Base-by-base conservation (phyloP, 345 rosid species). In the Gossypium thurberi region DNA sequence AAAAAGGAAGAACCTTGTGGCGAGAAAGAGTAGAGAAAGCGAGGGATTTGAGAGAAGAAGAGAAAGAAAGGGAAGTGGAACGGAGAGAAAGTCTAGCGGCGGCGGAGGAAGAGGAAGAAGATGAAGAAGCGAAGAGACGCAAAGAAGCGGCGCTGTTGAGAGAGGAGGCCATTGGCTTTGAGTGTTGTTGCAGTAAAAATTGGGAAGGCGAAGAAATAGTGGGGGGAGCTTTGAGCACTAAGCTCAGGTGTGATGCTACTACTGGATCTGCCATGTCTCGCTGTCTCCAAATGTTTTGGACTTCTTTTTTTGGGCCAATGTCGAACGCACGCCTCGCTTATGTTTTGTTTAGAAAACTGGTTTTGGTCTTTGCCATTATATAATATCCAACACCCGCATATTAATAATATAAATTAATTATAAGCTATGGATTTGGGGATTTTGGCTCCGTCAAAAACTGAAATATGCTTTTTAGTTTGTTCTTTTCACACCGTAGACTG, bases 1-100 rank as follows among this genome's bases (percentile, higher is more conserved):
- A 26, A 59, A 37, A 26, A 59, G 44, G 71, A 2, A 40, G 65
- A 46, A 90, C 95, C 93, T 83, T 92, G 76, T 17, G 12, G 11
- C 74, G 46, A 63, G 90, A 75, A 46, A 86, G 85, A 71, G 94
- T 84, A 65, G 89, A 71, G 51, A 87, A 84, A 10, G 82, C 77
- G 85, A 84, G 77, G 84, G 86, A 79, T 53, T 77, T 82, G 81
- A 87, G 82, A 75, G 91, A 80, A 69, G 87, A 76, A 60, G 76
- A 78, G 67, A 43, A 68, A 68, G 79, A 46, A 68, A 75, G 57
- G 69, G 84, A 26, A 37, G 81, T 63, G 7, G 76, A 37, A 53
- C 60, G 69, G 79, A 56, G 74, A 74, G 86, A 71, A 75, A 78
- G 72, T 58, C 78, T 73, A 79, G 83, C 79, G 72, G 55, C 13